Evolutionary conservation across 305 asterid genomes (phyloP).

Genomic region (Fraxinus dipetala): DNA sequence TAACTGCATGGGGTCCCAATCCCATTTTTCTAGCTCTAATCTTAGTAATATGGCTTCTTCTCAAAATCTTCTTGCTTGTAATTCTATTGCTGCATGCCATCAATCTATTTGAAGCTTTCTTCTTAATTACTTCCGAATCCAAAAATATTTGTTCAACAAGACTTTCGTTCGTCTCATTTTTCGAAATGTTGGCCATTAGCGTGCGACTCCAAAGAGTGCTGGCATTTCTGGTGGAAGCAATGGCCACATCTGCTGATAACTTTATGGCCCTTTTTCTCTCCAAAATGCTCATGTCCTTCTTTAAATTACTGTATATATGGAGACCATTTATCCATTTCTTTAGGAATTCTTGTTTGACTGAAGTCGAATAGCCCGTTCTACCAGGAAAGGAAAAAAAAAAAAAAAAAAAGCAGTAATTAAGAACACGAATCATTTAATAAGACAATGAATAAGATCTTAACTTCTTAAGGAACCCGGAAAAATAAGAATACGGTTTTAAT

Average conservation of each 20-base stretch:
- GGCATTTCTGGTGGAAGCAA: slow-evolving; percentile 60
- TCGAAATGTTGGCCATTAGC: slow-evolving; percentile 38
- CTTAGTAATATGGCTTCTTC: slow-evolving; percentile 31
- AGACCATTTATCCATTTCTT: slow-evolving; percentile 73
- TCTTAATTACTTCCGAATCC: slow-evolving; percentile 20
- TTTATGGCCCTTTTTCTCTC: slow-evolving; percentile 69
- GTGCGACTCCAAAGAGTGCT: slow-evolving; percentile 66
- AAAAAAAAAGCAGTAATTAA: not conserved
- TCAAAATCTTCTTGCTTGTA: slow-evolving; percentile 43
- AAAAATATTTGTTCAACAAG: slow-evolving; percentile 31
- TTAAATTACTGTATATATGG: slow-evolving; percentile 38
- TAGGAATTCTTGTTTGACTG: slow-evolving; percentile 60
- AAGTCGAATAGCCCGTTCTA: slow-evolving; percentile 40
- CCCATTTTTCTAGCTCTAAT: slow-evolving; percentile 24
- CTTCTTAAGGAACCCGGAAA: not conserved
- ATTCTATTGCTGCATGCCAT: slow-evolving; percentile 31
- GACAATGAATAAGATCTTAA: not conserved
- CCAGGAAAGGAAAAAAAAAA: not conserved
- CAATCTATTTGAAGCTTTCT: slow-evolving; percentile 7
- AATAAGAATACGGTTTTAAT: not conserved
- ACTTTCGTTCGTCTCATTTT: slow-evolving; percentile 12
- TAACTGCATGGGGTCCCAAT: slow-evolving; percentile 6
- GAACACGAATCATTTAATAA: not conserved
- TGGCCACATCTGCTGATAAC: slow-evolving; percentile 74
- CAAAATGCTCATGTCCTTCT: slow-evolving; percentile 43